Evolutionary conservation across 2,329 filamentous ascomycete species (phyloP), one percentile per base, ranked within the genome.

Genomic region (Colletotrichum camelliae): DNA sequence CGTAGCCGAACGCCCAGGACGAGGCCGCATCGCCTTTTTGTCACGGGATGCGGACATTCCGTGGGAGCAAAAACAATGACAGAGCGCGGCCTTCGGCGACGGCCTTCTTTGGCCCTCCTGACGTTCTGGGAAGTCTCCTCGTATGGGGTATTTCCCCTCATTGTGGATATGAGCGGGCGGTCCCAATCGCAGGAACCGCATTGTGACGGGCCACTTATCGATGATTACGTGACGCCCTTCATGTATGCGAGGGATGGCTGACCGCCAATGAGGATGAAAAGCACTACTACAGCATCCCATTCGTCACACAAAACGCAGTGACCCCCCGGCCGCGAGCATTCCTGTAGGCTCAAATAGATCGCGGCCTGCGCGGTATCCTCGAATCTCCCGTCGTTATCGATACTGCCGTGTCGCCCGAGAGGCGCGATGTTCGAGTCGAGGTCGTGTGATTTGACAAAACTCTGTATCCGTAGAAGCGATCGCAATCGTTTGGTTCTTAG

Each of bases 1-100:
- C 52, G 33, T 61, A 62, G 37, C 31, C 48, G 55, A 24, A 74
- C 62, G 48, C 55, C 57, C n/a, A 58, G 55, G 24, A 35, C 27
- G 24, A 58, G 60, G 74, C 72, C 72, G 74, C 74, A 76, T 65
- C 74, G 35, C 15, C 61, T 64, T 35, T 12, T 62, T 21, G 72
- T 76, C 74, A 76, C 74, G 72, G 61, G 74, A 74, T 24, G 72
- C 31, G 72, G 66, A n/a, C 55, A 31, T 67, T 70, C 66, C 62
- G 61, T 48, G 60, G 37, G 43, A 52, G 43, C 43, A 52, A 52
- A 52, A 52, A 62, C 18, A 60, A 27, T 27, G n/a, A 57, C 27
- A 60, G 18, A 39, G 52, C 43, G 31, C 66, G 39, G 29, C 39
- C 61, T 35, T 67, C 29, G 37, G 15, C 12, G 13, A 65, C n/a